phyloP scores from a whole-genome alignment of 176 grass and related monocot species.

The Areca catechu region DNA sequence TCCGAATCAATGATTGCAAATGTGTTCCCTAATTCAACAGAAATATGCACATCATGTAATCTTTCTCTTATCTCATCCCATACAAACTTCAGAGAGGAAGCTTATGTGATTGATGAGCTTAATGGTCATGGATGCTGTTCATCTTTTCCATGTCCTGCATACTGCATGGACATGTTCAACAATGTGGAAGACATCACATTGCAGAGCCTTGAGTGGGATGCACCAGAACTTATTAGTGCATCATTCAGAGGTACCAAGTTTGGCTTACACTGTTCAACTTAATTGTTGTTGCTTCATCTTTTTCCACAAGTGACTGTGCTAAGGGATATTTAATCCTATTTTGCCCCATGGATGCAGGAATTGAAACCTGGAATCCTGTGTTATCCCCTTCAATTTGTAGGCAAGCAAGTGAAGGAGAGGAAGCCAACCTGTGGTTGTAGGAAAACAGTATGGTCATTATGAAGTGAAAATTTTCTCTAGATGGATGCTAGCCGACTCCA shows the following conservation, averaged over 20 bases:
- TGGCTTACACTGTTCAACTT: too few relatives aligned
- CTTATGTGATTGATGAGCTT: background rate
- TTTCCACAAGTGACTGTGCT: too few relatives aligned
- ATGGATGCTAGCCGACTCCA: too few relatives aligned
- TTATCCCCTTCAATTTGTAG: conserved; percentile 9
- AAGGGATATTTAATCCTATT: too few relatives aligned
- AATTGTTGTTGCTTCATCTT: too few relatives aligned
- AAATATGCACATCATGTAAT: conserved; percentile 10
- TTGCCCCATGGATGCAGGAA: background rate
- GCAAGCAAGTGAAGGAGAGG: conserved; percentile 23
- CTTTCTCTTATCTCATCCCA: background rate
- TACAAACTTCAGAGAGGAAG: background rate
- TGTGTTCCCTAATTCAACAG: background rate
- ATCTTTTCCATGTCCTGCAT: conserved; percentile 4
- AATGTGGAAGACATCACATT: background rate
- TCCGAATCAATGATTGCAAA: too few relatives aligned
- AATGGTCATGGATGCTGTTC: background rate
- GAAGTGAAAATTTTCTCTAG: background rate
- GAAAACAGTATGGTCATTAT: conserved; percentile 16
- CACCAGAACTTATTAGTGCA: background rate
- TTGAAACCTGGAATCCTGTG: conserved; percentile 15
- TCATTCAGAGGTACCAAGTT: background rate
- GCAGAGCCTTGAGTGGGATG: background rate
- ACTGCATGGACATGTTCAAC: conserved; percentile 3
- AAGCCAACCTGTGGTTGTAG: conserved; percentile 10